Evolutionary conservation across 192 early-diverging fungal genomes (phyloP), one percentile per base, ranked within the genome.

Genomic region (Piromyces finnis): DNA sequence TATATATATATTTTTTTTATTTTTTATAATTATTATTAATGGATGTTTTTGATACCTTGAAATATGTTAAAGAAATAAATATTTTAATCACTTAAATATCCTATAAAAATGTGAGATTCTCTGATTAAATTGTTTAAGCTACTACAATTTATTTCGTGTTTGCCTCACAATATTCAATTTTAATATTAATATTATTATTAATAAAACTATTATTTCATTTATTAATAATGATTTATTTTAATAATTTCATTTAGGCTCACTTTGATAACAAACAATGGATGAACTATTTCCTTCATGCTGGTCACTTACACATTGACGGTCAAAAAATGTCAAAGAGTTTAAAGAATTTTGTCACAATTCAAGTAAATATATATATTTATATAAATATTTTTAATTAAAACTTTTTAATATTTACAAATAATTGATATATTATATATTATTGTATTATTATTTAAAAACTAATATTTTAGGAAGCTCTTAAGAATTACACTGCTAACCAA

Each of bases 251-350:
- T 29, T 5, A 89, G 88, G 97, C 95, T 28, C 92, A 94, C 84
- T 93, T 92, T 83, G 89, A 92, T 82, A 93, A 92, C 89, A 80
- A 88, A 27, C 97, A 99, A 88, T 99, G 97, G 97, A 93, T 98
- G 82, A 98, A 97, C 88, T 99, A 99, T 91, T 99, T 98, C 88
- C 83, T 97, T 82, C 97, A 99, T 86, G 89, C 93, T 30, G 97
- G 97, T 30, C 97, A 98, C 84, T 88, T 97, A 82, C 92, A 97
- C 83, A 92, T 97, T 59, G 95, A 97, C 82, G 95, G 95, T 36
- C 92, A 91, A 82, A 99, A 99, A 87, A 99, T 99, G 97, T 95
- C 94, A 80, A 99, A 99, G 88, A 93, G 92, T 82, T 87, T 99
- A 39, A 99, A 99, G 86, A 99, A 99, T 87, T 99, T 97, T 88